A percentile compares a stretch with the other conserved stretches of the same genome.
Conservation (phyloP, 257 asterid species). For the Capsicum rhomboideum region DNA sequence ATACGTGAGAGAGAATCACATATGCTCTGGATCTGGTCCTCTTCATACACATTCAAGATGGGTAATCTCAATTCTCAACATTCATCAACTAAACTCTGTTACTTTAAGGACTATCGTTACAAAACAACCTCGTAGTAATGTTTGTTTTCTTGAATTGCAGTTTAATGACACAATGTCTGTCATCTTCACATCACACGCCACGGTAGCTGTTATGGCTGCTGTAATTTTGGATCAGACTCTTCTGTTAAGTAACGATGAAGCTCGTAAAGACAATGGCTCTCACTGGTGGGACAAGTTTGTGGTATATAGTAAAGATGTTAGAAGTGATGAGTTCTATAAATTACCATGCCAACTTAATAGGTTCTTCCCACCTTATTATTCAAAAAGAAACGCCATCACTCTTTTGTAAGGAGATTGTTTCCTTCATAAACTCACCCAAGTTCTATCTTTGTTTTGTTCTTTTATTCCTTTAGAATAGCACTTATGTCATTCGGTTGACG, state of each 20-base stretch:
- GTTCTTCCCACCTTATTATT: conserved; percentile 43
- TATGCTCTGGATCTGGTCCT: conserved; percentile 22
- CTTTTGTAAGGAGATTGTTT: background rate
- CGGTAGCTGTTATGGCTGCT: conserved; percentile 35
- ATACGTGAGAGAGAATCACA: conserved; percentile 41
- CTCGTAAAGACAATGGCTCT: conserved; percentile 44
- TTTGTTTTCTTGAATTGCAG: conserved; percentile 11
- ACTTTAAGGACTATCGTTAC: background rate
- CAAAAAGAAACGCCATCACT: background rate
- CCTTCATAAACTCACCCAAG: background rate
- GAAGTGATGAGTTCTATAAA: conserved; percentile 60
- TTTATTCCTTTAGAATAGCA: background rate
- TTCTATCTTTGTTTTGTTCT: background rate
- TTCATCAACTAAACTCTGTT: background rate
- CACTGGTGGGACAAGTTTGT: conserved; percentile 64
- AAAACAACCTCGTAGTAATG: background rate
- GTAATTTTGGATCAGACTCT: conserved; percentile 44
- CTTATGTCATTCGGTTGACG: background rate
- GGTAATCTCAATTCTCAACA: conserved; percentile 23
- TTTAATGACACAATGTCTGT: conserved; percentile 32
- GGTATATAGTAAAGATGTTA: conserved; percentile 46
- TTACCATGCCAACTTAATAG: conserved; percentile 55
- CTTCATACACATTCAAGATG: conserved; percentile 43
- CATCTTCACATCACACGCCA: conserved; percentile 51
- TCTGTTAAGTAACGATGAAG: conserved; percentile 23